Evolutionary conservation across 2,329 filamentous ascomycete genomes (phyloP), one percentile per base, ranked within the genome.

Genomic region (Aureobasidium vineae): DNA sequence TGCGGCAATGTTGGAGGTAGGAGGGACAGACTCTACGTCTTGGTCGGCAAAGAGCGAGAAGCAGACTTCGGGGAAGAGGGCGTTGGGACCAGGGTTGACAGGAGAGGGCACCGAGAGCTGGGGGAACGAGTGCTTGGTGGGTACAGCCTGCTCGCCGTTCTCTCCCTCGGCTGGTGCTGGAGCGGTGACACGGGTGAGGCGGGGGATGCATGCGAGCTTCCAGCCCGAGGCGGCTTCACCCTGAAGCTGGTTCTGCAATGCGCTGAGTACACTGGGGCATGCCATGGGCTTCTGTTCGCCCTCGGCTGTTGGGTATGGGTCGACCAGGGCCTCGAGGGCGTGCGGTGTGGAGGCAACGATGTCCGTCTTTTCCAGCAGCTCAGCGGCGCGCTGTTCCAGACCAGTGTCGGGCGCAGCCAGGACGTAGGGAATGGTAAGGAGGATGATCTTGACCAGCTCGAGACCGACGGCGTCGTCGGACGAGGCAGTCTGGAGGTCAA

Each of bases 401-500:
- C 87, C 86, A 3, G 84, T 82, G 3, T 90, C 89, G 10, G 70
- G 67, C 0, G 88, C 86, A 11, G 88, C 86, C 84, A 97, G 88
- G 65, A 92, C 83, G 76, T 98, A 99, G 0, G 95, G 94, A 67
- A 99, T 90, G 0, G 94, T 97, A 57, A 97, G 86, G 52, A 98
- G 86, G 70, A 99, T 97, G 72, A 97, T 93, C 79, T 97, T 98
- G 76, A 97, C 92, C 40, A 99, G 85, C 79, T 98, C 95, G 49
- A 96, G 79, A 23, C 87, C 86, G 59, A 89, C 79, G 50, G 85
- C 92, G 79, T 98, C 94, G 73, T 97, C 94, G 19, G 91, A 93
- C 72, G 91, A 96, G 8, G 91, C 90, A 45, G 92, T 97, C 81
- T 98, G 94, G 69, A 97, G 82, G 77, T 97, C 92, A 11, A 92